These are phyloP conservation scores for Trypethelium eluteriae DNA, from an alignment of 495 filamentous ascomycete species.

Conservation along the genomic window DNA sequence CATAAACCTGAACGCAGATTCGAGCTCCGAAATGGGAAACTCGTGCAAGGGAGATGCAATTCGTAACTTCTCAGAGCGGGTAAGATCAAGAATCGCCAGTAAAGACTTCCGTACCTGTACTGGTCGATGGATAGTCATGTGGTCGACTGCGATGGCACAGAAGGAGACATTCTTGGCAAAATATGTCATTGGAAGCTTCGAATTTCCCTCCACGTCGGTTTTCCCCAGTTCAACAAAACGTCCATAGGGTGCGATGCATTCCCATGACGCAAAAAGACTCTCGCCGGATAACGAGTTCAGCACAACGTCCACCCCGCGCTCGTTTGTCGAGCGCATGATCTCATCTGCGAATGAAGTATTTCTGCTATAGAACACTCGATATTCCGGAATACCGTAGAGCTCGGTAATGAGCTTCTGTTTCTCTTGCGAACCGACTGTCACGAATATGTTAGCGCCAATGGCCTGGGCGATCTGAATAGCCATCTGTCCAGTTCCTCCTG, in stretches of 20 bases:
- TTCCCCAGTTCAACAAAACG: conserved; percentile 42
- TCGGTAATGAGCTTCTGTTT: conserved; percentile 37
- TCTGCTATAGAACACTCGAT: conserved; percentile 34
- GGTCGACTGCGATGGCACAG: conserved; percentile 32
- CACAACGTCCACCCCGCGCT: conserved; percentile 22
- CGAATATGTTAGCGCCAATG: conserved; percentile 37
- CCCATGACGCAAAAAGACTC: conserved; percentile 16
- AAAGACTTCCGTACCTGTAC: conserved; percentile 18
- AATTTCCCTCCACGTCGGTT: conserved; percentile 34
- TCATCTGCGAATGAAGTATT: conserved; percentile 6
- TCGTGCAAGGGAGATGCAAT: background rate
- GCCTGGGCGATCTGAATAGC: conserved; percentile 40
- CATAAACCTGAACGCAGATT: conserved; percentile 49
- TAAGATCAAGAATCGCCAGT: conserved; percentile 10
- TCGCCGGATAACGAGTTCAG: conserved; percentile 20
- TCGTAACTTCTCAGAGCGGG: conserved; percentile 6
- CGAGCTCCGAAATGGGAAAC: conserved; percentile 35
- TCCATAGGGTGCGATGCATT: conserved; percentile 34
- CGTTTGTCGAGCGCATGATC: conserved; percentile 13
- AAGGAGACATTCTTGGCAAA: conserved; percentile 29
- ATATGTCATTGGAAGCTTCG: conserved; percentile 15
- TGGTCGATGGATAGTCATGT: conserved; percentile 17
- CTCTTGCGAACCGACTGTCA: conserved; percentile 40
- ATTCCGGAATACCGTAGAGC: conserved; percentile 35
- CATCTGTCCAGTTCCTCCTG: conserved; percentile 43